Conservation (phyloP, 768 basidiomycete species). For the Serendipita sp. region DNA sequence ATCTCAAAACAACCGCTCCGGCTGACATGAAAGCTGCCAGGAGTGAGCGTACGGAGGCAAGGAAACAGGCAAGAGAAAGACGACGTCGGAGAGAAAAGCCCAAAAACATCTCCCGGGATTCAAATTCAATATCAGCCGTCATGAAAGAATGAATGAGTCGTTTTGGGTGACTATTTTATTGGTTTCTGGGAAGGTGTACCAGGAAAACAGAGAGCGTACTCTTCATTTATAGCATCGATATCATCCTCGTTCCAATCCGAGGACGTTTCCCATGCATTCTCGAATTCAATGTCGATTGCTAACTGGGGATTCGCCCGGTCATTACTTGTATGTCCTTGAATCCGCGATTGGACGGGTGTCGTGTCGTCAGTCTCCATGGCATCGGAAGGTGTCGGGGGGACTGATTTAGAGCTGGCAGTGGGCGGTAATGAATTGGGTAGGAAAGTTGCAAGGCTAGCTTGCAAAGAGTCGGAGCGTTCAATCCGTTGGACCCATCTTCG, state of each 20-base stretch:
- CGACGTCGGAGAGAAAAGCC: constrained; percentile 9
- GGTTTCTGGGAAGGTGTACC: constrained; percentile 5
- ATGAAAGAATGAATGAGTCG: not conserved
- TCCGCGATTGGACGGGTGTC: not conserved
- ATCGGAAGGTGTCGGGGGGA: constrained; percentile 4
- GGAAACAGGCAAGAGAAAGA: constrained; percentile 30
- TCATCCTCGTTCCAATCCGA: constrained; percentile 89
- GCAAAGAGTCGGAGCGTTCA: constrained; percentile 24
- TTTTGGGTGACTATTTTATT: not conserved
- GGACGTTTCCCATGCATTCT: constrained; percentile 80
- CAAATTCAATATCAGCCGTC: not conserved
- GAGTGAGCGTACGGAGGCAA: constrained; percentile 35
- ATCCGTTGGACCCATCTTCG: constrained; percentile 81
- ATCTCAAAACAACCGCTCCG: constrained; percentile 60
- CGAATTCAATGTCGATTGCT: constrained; percentile 67
- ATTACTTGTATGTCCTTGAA: not conserved
- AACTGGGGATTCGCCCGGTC: constrained; percentile 22
- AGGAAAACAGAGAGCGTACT: constrained; percentile 56
- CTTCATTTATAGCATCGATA: constrained; percentile 56
- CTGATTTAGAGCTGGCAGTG: not conserved
- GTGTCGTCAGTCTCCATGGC: constrained; percentile 26
- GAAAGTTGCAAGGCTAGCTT: constrained; percentile 23
- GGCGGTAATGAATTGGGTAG: not conserved
- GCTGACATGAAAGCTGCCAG: constrained; percentile 64
- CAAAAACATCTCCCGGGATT: not conserved